Evolutionary conservation across 805 yeast species (phyloP), one percentile per base, ranked within the genome.

Genomic region (Barnettozyma californica): DNA sequence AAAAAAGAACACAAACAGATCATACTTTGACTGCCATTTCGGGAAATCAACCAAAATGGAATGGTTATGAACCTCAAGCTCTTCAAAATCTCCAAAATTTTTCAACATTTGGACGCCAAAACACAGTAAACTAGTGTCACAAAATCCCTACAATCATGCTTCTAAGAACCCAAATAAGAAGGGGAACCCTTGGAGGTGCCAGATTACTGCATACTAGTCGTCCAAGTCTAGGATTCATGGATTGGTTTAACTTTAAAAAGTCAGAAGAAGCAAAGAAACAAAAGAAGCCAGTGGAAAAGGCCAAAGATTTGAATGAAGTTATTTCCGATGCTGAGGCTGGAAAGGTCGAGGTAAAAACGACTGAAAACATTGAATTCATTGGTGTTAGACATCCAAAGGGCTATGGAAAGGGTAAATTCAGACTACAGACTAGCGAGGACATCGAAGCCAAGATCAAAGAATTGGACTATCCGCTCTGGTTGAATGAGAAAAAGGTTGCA

Each of bases 231-330:
- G 69, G 71, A 23, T 67, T 70, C 54, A 58, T 70, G 63, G 68
- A 69, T 37, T 70, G 75, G 75, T 67, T 70, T 50, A 66, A 61
- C 43, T 54, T 57, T 42, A 68, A 64, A 55, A 60, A 63, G 48
- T 27, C 44, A 10, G 62, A 60, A 45, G 59, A 62, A 27, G 51
- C 54, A 31, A 51, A 54, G 40, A 48, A 41, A 27, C 44, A 53
- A 40, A 55, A 58, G 53, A 57, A 56, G 35, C 31, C 36, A 6
- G 41, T 44, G 10, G 51, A 48, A 14, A 48, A 49, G 41, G 54
- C 60, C 14, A 55, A 52, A 43, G 56, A 57, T 47, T 52, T 60
- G 16, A 53, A 62, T 44, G 64, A 66, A 26, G 60, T 69, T 18
- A 69, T 70, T 11, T 54, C 58, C 16, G 65, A 67, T 39, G 69